Conservation (phyloP, 2,329 filamentous ascomycete genomes). For the Diaporthe ampelina region DNA sequence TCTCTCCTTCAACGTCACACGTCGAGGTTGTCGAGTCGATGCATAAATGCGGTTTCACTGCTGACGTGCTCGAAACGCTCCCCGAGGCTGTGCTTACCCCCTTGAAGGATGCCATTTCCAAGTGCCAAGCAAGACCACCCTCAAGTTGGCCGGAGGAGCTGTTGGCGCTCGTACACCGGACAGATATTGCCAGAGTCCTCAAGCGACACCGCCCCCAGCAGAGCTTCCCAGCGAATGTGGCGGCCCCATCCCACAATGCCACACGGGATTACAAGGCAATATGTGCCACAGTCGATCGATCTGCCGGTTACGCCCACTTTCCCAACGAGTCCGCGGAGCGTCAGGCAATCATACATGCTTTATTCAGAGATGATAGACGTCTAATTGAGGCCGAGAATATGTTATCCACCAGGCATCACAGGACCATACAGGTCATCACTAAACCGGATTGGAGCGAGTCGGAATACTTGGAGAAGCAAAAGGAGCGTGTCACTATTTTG, state of each 20-base stretch:
- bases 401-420: conserved; percentile 86
- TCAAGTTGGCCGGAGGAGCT: conserved; percentile 80
- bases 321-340: conserved; percentile 76
- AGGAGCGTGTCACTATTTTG: conserved; percentile 87
- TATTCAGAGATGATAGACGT: conserved; percentile 93
- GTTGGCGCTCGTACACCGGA: conserved; percentile 82
- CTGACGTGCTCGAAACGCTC: conserved; percentile 80
- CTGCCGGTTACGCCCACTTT: conserved; percentile 28
- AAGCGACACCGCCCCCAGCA: conserved; percentile 61
- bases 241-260: conserved; percentile 72
- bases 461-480: conserved; percentile 91
- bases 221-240: conserved; percentile 55
- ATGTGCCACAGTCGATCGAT: conserved; percentile 34
- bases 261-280: conserved; percentile 84
- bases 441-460: conserved; percentile 86
- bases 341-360: conserved; percentile 83
- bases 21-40: conserved; percentile 81
- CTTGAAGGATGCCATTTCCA: conserved; percentile 85
- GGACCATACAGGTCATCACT: conserved; percentile 82
- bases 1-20: conserved; percentile 65
- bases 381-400: conserved; percentile 88
- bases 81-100: conserved; percentile 87
- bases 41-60: conserved; percentile 76
- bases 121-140: conserved; percentile 86
- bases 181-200: conserved; percentile 81